phyloP scores from a whole-genome alignment of 305 asterid species.

The Withania somnifera region DNA sequence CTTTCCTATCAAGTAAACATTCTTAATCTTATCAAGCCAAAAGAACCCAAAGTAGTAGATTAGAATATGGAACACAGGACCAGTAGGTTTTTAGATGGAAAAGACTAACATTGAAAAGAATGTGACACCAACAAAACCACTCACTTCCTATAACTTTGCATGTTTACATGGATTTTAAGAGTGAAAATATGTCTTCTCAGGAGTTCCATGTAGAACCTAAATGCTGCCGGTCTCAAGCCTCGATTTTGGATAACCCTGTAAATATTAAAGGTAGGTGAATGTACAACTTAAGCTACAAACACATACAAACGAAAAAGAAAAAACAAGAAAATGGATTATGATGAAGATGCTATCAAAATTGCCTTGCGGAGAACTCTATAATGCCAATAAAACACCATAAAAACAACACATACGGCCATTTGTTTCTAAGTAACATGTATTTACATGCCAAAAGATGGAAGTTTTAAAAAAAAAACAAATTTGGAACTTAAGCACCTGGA shows the following conservation, averaged over 20 bases:
- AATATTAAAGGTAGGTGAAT: neutral
- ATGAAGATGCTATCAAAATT: neutral
- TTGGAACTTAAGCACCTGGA: neutral
- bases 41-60: neutral
- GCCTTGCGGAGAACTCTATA: neutral
- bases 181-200: slow-evolving; percentile 57
- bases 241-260: slow-evolving; percentile 75
- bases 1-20: no score
- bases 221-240: slow-evolving; percentile 65
- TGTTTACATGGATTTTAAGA: slow-evolving; percentile 36
- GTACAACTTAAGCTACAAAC: neutral
- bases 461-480: neutral
- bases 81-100: neutral
- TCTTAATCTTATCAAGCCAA: neutral
- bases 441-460: neutral
- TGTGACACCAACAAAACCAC: slow-evolving; percentile 13
- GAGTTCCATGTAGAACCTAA: slow-evolving; percentile 87
- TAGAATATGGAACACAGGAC: neutral
- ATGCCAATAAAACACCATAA: neutral
- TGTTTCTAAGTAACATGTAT: neutral
- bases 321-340: neutral
- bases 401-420: neutral
- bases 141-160: slow-evolving; percentile 66
- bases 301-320: neutral
- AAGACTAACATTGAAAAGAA: neutral